phyloP scores from a whole-genome alignment of 2,329 filamentous ascomycete genomes.

The Claviceps digitariae region DNA sequence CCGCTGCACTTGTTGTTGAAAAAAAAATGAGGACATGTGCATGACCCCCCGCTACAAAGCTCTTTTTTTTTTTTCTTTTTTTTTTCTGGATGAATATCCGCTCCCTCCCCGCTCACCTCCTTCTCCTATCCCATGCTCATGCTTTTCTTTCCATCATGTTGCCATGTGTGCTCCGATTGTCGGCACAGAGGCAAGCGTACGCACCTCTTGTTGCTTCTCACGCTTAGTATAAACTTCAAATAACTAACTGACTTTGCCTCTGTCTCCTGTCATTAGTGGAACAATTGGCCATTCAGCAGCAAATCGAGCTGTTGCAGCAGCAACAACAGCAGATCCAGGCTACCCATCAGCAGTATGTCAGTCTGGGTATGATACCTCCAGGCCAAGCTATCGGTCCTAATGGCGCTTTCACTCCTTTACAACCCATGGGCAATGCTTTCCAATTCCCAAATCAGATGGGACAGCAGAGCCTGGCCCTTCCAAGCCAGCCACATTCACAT shows the following conservation, averaged over 20 bases:
- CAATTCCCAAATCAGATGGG: conserved; percentile 74
- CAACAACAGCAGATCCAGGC: conserved; percentile 97
- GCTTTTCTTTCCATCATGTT: neutral
- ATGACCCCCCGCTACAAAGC: neutral
- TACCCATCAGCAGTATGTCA: conserved; percentile 93
- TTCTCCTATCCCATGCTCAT: neutral
- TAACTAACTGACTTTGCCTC: neutral
- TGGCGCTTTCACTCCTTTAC: conserved; percentile 62
- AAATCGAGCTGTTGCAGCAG: conserved; percentile 93
- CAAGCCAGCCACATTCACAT: conserved; percentile 71
- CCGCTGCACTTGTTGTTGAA: neutral
- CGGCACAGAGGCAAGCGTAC: neutral
- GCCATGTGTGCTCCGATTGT: neutral
- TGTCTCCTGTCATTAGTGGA: conserved; percentile 51
- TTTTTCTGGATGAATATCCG: neutral
- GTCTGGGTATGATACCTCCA: conserved; percentile 86
- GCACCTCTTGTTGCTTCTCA: neutral
- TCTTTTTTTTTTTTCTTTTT: neutral
- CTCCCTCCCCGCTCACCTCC: neutral
- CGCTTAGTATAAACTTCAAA: neutral
- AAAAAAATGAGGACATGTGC: too few species aligned
- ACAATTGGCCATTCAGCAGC: conserved; percentile 93
- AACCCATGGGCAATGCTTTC: conserved; percentile 72
- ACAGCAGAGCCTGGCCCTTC: conserved; percentile 63
- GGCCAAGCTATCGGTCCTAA: conserved; percentile 62